These are phyloP conservation scores for Phytophthora cactorum DNA, from an alignment of 352 stramenopile species.

Conservation along the genomic window DNA sequence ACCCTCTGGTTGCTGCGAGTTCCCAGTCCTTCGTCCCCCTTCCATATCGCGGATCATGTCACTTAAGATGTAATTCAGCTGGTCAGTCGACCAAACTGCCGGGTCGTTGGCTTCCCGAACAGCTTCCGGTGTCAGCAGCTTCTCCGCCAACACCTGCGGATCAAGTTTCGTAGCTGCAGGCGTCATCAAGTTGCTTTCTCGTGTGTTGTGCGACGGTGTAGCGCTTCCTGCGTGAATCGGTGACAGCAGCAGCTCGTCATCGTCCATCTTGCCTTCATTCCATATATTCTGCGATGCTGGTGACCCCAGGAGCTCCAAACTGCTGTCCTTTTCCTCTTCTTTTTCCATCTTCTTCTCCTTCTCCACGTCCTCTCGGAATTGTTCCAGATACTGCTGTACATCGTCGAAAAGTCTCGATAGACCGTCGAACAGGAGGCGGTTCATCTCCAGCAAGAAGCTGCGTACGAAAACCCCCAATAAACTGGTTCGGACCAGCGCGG, in stretches of 20 bases:
- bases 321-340: conserved; percentile 24
- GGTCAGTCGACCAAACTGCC: conserved; percentile 57
- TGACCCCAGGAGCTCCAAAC: conserved; percentile 30
- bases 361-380: conserved; percentile 46
- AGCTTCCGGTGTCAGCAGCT: conserved; percentile 13
- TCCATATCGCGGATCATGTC: conserved; percentile 47
- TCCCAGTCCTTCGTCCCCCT: conserved; percentile 18
- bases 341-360: conserved; percentile 21
- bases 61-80: conserved; percentile 64
- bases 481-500: conserved; percentile 55
- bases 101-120: conserved; percentile 37
- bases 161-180: conserved; percentile 13
- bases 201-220: conserved; percentile 15
- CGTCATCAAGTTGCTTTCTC: conserved; percentile 23
- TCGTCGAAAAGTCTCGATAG: conserved; percentile 69
- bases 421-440: conserved; percentile 1
- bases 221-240: conserved; percentile 33
- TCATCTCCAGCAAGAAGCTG: conserved; percentile 62
- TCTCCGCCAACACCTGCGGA: conserved; percentile 13
- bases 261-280: conserved; percentile 31
- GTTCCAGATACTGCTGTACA: conserved; percentile 55
- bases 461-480: conserved; percentile 76
- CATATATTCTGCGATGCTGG: conserved; percentile 36
- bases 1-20: neutral
- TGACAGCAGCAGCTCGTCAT: conserved; percentile 44